Evolutionary conservation across 345 rosid genomes (phyloP), one percentile per base, ranked within the genome.

Genomic region (Lagerstroemia speciosa): DNA sequence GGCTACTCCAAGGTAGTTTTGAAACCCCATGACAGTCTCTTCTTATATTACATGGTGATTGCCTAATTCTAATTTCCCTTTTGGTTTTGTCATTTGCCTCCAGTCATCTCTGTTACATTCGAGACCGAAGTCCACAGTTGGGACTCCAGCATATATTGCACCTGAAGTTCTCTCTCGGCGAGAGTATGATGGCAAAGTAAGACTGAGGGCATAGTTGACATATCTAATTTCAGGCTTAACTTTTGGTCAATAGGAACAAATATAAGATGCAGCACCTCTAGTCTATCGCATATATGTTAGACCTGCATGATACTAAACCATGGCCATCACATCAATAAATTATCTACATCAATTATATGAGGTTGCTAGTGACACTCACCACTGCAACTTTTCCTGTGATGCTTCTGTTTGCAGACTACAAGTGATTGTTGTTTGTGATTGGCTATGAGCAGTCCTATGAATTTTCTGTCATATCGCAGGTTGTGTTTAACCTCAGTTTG

Each of bases 1-100:
- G 96, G 96, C 50, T 90, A 88, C 74, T 90, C 96, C 20, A 90
- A 86, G 88, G 85, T 84, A 66, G 3, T 33, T 11, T 17, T 1
- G 36, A 26, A 20, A 53, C 7, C 5, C 29, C 30, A 0, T 36
- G 38, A 9, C 16, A 9, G 11, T 29, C 60, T 53, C 3, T 53
- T 5, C 10, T 22, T 53, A 53, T n/a, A 7, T 53, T 26, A 7
- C 29, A 24, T 53, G 3, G 53, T 8, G 9, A 53, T 6, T 5
- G 29, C 31, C 2, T 53, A 26, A 1, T 53, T n/a, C 60, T 53
- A 26, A n/a, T 45, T 43, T 16, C 3, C 20, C 14, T 41, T 5
- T 16, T 48, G 37, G 24, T 31, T 33, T 2, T 48, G 8, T 22
- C 29, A 50, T 22, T 41, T 66, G 22, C 24, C 27, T 65, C 29